phyloP scores from a whole-genome alignment of 2,329 filamentous ascomycete genomes.

The Botrytis porri region DNA sequence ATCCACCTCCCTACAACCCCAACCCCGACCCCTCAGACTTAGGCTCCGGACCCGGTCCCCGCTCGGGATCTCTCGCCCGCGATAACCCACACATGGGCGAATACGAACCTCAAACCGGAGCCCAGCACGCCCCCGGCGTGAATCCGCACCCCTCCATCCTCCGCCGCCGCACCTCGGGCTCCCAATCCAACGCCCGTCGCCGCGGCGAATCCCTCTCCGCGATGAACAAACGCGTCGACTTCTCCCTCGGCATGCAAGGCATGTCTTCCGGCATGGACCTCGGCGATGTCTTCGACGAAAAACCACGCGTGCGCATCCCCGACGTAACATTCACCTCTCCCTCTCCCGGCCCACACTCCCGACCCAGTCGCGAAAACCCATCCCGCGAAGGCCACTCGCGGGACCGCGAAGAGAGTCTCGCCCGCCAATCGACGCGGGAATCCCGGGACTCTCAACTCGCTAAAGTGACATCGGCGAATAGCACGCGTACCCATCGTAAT shows the following conservation, averaged over 20 bases:
- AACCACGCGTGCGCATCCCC: conserved; percentile 35
- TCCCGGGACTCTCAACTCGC: conserved; percentile 28
- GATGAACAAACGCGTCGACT: conserved; percentile 64
- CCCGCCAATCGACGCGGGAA: conserved; percentile 26
- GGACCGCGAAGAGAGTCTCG: conserved; percentile 25
- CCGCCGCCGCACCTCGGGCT: conserved; percentile 45
- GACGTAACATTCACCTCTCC: conserved; percentile 30
- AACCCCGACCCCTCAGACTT: conserved; percentile 12
- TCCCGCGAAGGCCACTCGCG: not conserved
- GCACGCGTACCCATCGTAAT: conserved; percentile 51
- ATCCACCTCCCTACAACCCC: conserved; percentile 26
- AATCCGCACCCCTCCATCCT: conserved; percentile 52
- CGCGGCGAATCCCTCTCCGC: conserved; percentile 56
- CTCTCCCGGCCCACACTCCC: conserved; percentile 33
- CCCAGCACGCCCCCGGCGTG: conserved; percentile 20
- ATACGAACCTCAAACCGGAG: conserved; percentile 5
- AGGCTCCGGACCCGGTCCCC: conserved; percentile 33
- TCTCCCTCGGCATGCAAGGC: conserved; percentile 64
- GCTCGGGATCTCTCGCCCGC: conserved; percentile 34
- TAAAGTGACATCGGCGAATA: conserved; percentile 36
- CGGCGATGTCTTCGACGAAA: conserved; percentile 64
- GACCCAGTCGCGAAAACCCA: not conserved
- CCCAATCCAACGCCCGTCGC: conserved; percentile 41
- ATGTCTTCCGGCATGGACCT: conserved; percentile 56
- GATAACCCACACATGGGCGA: conserved; percentile 29